These are phyloP conservation scores for Cytospora piceae DNA, from an alignment of 2,329 filamentous ascomycete species.

Conservation along the genomic window DNA sequence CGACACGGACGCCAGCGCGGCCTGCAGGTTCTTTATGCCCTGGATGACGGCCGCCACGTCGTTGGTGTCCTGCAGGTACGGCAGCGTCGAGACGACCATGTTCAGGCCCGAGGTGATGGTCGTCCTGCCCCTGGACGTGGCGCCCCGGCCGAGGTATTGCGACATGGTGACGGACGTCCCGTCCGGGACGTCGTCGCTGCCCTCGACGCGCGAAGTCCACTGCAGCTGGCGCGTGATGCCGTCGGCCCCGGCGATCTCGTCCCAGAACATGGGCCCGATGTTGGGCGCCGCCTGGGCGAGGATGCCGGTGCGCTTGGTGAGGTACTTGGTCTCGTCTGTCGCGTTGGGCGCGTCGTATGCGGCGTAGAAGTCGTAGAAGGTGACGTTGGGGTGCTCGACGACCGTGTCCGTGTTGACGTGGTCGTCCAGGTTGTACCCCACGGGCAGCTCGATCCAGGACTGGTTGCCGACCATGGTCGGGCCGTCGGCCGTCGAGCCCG, in stretches of 20 bases:
- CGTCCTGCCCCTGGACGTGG: conserved; percentile 63
- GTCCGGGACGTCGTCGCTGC: conserved; percentile 34
- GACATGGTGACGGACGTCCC: conserved; percentile 54
- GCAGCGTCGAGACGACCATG: conserved; percentile 61
- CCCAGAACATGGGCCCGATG: conserved; percentile 64
- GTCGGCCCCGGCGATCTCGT: conserved; percentile 60
- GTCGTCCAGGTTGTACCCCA: conserved; percentile 63
- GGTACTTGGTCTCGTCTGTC: conserved; percentile 48
- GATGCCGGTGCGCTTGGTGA: conserved; percentile 59
- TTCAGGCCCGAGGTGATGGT: conserved; percentile 61
- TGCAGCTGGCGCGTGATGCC: conserved; percentile 66
- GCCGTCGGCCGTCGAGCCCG: conserved; percentile 52
- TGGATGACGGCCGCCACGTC: conserved; percentile 67
- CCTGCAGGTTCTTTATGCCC: conserved; percentile 64
- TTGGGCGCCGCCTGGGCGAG: conserved; percentile 68
- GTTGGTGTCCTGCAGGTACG: conserved; percentile 61
- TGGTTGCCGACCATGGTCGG: conserved; percentile 53
- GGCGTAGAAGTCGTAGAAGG: conserved; percentile 67
- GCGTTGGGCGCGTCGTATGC: conserved; percentile 57
- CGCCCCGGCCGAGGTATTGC: conserved; percentile 67
- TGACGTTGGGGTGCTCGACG: conserved; percentile 48
- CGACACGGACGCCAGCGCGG: conserved; percentile 56
- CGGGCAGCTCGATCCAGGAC: conserved; percentile 60
- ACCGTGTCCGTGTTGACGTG: conserved; percentile 54
- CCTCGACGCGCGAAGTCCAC: conserved; percentile 60